phyloP scores from a whole-genome alignment of 2,329 filamentous ascomycete species.

The Hymenoscyphus occultus region DNA sequence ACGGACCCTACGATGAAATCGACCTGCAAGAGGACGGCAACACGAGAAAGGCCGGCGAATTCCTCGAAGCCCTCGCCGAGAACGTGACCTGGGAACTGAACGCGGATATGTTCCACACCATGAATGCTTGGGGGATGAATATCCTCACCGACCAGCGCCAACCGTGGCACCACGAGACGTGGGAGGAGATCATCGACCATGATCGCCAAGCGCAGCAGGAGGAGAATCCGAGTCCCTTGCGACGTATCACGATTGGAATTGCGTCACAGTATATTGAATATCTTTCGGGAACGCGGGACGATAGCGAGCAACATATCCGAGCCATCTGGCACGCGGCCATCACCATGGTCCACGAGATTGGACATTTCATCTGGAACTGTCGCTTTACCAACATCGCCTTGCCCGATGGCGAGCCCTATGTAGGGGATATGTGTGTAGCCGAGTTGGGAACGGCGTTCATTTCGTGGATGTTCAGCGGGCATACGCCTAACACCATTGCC shows the following conservation, averaged over 20 bases:
- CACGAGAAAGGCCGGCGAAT: conserved; percentile 15
- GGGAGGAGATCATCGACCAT: conserved; percentile 11
- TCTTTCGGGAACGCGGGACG: conserved; percentile 12
- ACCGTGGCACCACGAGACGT: conserved; percentile 10
- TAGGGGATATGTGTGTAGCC: conserved; percentile 19
- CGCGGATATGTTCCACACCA: conserved; percentile 18
- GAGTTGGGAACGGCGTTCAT: conserved; percentile 29
- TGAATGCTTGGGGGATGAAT: conserved; percentile 23
- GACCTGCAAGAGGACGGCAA: conserved; percentile 5
- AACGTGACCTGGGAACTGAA: conserved; percentile 27
- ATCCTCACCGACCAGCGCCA: conserved; percentile 14
- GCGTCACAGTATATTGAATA: conserved; percentile 28
- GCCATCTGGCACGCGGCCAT: conserved; percentile 28
- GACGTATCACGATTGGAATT: conserved; percentile 26
- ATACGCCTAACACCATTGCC: conserved; percentile 21
- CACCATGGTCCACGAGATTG: conserved; percentile 33
- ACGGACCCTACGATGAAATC: neutral
- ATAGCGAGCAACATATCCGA: conserved; percentile 25
- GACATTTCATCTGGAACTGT: conserved; percentile 28
- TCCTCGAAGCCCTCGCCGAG: conserved; percentile 24
- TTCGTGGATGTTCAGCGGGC: conserved; percentile 27
- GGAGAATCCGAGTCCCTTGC: conserved; percentile 2
- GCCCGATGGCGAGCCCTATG: conserved; percentile 23
- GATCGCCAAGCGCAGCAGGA: conserved; percentile 17
- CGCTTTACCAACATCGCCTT: conserved; percentile 21